Evolutionary conservation across 2,329 filamentous ascomycete species (phyloP), one percentile per base, ranked within the genome.

Genomic region (Pseudogymnoascus sp.): DNA sequence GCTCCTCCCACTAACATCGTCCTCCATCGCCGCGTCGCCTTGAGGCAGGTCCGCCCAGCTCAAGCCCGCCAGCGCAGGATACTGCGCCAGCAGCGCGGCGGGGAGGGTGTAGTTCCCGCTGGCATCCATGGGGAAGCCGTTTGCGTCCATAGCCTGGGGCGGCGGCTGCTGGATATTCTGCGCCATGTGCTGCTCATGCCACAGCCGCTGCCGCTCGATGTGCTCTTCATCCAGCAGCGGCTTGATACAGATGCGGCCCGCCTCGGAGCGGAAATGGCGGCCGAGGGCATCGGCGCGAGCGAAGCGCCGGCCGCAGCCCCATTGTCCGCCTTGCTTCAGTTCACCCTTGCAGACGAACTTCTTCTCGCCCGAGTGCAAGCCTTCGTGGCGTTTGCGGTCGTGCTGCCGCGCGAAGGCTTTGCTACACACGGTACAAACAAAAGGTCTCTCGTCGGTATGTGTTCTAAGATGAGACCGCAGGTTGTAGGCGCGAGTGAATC

Each of bases 321-420:
- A 99, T 68, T 89, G 86, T 4, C 88, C 88, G 56, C 88, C 87
- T 1, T 86, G 86, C 68, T 93, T 93, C 60, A 99, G 85, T 64
- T 93, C 90, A 61, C 95, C 95, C 69, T 91, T 92, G 77, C 95
- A 99, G 6, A 98, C 90, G 73, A 98, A 99, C 73, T 96, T 98
- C 84, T 98, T 99, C 78, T 99, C 95, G 43, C 95, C 95, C 0
- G 91, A 96, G 72, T 99, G 95, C 43, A 99, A 79, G 40, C 93
- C 93, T 77, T 99, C 95, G 75, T 99, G 95, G 40, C 95, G 89
- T 77, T 99, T 99, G 53, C 95, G 89, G 74, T 99, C 95, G 73
- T 99, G 95, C 73, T 99, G 95, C 26, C 95, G 89, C 5, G 95
- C 95, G 77, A 99, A 99, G 0, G 95, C 95, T 76, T 99, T 99